Evolutionary conservation across 2,329 filamentous ascomycete genomes (phyloP).

Genomic region (Verticillium dahliae): DNA sequence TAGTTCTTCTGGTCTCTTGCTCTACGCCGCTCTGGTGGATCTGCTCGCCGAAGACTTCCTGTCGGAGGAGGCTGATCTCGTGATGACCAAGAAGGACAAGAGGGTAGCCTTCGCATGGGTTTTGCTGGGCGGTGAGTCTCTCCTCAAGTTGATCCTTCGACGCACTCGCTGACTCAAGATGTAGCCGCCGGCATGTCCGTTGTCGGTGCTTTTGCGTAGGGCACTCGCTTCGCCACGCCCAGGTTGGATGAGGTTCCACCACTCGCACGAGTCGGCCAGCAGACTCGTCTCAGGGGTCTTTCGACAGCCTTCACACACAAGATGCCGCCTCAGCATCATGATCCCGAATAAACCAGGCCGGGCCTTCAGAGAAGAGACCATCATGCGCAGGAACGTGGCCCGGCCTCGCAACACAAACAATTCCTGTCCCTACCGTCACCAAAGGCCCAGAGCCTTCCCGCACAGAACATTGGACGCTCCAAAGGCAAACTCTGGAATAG

Average conservation of each 20-base stretch:
- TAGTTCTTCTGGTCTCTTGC: constrained; percentile 52
- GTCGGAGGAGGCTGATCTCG: constrained; percentile 45
- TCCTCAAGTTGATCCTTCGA: background rate
- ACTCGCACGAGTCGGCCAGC: background rate
- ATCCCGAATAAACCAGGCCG: too few species aligned
- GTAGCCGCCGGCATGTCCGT: constrained; percentile 38
- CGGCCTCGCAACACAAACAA: constrained; percentile 2
- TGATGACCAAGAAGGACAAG: constrained; percentile 46
- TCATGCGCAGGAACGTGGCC: background rate
- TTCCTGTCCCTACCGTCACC: constrained; percentile 3
- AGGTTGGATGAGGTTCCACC: background rate
- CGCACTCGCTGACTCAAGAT: constrained; percentile 6
- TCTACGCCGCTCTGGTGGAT: constrained; percentile 58
- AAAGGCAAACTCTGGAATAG: background rate
- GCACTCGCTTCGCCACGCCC: background rate
- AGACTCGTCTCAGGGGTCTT: background rate
- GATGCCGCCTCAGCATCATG: background rate
- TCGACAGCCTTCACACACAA: background rate
- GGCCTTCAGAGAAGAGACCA: background rate
- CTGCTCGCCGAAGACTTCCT: constrained; percentile 60
- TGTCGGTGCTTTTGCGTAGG: constrained; percentile 36
- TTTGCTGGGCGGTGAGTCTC: constrained; percentile 40
- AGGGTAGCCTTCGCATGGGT: constrained; percentile 45
- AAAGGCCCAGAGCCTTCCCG: background rate
- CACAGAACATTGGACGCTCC: background rate